phyloP scores from a whole-genome alignment of 441 rosid genomes.

The Mallotus japonicus region DNA sequence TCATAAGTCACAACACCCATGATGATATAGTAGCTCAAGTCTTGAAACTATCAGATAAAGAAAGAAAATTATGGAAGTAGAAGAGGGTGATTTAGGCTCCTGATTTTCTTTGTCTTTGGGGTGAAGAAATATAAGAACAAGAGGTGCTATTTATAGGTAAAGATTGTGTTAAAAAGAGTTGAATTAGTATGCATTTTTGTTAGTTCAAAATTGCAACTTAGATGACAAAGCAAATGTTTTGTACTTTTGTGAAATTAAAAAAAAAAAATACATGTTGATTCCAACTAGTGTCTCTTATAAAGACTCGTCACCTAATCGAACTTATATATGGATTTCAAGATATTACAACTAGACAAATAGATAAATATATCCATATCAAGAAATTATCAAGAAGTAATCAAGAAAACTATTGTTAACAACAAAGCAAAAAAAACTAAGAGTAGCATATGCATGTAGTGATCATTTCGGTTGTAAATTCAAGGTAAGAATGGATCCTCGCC shows the following conservation, averaged over 20 bases:
- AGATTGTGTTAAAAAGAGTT: neutral
- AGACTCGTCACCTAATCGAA: neutral
- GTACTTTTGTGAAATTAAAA: neutral
- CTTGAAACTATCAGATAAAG: neutral
- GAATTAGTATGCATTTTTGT: neutral
- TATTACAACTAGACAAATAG: neutral
- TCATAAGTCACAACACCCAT: constrained; percentile 27
- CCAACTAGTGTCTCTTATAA: neutral
- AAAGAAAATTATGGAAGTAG: no score
- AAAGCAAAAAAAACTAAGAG: no score
- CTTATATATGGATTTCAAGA: neutral
- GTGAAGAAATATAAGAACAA: neutral
- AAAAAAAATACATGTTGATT: neutral
- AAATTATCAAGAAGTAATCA: no score
- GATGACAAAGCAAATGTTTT: neutral
- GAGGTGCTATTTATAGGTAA: constrained; percentile 17
- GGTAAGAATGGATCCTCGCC: no score
- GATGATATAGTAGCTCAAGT: neutral
- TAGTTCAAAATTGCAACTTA: neutral
- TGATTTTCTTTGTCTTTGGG: neutral
- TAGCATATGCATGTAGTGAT: no score
- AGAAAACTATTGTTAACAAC: no score
- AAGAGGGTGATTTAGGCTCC: neutral
- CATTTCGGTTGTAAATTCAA: no score
- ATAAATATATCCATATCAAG: neutral